Conservation (phyloP, 768 basidiomycete genomes). For the Tulasnella sp. region DNA sequence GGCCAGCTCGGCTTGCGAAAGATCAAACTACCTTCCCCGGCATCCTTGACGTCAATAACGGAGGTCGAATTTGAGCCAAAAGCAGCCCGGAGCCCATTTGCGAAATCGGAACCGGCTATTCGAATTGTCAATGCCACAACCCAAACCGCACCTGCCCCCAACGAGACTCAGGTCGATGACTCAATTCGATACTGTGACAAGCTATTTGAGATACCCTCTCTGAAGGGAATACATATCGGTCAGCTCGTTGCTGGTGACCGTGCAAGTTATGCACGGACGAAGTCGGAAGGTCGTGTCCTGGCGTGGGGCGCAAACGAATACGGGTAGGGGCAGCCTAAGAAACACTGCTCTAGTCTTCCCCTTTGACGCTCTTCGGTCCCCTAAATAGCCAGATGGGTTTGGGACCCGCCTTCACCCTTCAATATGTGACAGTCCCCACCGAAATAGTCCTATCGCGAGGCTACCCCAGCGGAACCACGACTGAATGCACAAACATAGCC, state of each 20-base stretch:
- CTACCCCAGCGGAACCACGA: constrained; percentile 42
- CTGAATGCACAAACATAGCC: constrained; percentile 55
- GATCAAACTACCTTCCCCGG: constrained; percentile 40
- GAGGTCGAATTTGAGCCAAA: constrained; percentile 46
- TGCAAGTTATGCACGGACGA: constrained; percentile 64
- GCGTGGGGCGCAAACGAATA: constrained; percentile 87
- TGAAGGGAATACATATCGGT: constrained; percentile 53
- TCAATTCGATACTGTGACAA: constrained; percentile 58
- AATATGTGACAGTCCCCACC: constrained; percentile 71
- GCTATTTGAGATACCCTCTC: constrained; percentile 68
- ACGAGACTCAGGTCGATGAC: constrained; percentile 30
- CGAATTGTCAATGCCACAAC: constrained; percentile 26
- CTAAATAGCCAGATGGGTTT: constrained; percentile 67
- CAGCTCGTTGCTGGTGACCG: constrained; percentile 66
- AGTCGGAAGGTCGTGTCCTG: constrained; percentile 57
- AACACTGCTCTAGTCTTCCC: constrained; percentile 7
- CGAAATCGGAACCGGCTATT: constrained; percentile 39
- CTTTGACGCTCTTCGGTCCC: not conserved
- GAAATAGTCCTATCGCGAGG: constrained; percentile 69
- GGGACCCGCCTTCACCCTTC: constrained; percentile 52
- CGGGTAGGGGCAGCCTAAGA: constrained; percentile 43
- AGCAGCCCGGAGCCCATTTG: constrained; percentile 44
- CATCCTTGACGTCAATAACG: constrained; percentile 3
- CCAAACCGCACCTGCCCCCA: constrained; percentile 18
- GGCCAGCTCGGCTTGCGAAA: constrained; percentile 78